A percentile compares a stretch with the other conserved stretches of the same genome.
These are phyloP conservation scores for Mycena pura DNA, from an alignment of 768 basidiomycete genomes.

Conservation along the genomic window DNA sequence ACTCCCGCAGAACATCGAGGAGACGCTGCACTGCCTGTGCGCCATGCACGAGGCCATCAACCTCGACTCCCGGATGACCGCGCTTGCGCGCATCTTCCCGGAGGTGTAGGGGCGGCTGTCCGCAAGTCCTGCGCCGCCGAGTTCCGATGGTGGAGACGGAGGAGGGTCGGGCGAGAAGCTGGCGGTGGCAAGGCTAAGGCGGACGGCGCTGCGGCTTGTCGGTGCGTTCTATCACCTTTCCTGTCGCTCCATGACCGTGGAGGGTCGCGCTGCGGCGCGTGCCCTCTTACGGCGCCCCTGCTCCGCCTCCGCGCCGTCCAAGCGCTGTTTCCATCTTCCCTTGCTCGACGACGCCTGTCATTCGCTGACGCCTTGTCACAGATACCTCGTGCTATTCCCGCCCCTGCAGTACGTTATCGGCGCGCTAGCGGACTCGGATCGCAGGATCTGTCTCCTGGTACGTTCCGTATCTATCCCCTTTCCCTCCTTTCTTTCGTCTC, in stretches of 20 bases:
- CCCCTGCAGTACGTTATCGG: conserved; percentile 22
- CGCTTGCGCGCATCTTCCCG: conserved; percentile 67
- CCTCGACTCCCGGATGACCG: conserved; percentile 40
- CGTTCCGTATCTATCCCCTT: conserved; percentile 47
- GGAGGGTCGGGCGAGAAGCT: background rate
- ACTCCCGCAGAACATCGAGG: conserved; percentile 75
- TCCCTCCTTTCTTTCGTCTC: too few species aligned
- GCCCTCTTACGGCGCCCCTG: too few species aligned
- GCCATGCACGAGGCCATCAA: conserved; percentile 87
- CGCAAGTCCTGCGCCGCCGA: too few species aligned
- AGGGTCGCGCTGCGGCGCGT: too few species aligned
- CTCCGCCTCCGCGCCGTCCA: too few species aligned
- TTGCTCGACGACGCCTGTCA: background rate
- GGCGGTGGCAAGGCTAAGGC: conserved; percentile 56
- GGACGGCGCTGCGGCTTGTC: conserved; percentile 76
- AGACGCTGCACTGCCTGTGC: conserved; percentile 84
- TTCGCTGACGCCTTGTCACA: background rate
- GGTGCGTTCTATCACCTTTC: conserved; percentile 54
- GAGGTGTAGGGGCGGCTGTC: conserved; percentile 76
- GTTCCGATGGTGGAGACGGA: too few species aligned
- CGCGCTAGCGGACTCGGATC: conserved; percentile 15
- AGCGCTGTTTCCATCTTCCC: background rate
- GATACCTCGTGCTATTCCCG: conserved; percentile 14
- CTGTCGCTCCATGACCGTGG: background rate
- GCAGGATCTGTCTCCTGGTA: conserved; percentile 47